Base-by-base conservation (phyloP, 306 rosid species). In the Senna tora region DNA sequence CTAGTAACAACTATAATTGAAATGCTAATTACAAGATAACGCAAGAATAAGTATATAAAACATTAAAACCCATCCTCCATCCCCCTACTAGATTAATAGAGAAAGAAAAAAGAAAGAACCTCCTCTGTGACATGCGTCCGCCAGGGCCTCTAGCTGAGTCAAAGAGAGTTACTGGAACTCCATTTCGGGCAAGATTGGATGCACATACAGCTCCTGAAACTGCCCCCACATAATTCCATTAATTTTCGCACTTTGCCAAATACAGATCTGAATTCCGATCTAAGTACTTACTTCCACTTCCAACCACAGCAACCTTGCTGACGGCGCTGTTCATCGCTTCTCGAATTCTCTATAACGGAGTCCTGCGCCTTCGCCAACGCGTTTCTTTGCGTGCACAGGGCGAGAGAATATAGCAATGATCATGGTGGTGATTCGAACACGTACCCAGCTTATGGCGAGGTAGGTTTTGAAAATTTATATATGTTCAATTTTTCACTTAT, bases 61-160 rank as follows among this genome's bases (percentile, higher is more conserved):
- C 46, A 66, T 14, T 25, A 3, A 25, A 10, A n/a, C n/a, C n/a
- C n/a, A n/a, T n/a, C n/a, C 49, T 12, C n/a, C 2, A 2, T 12
- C 46, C 34, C 12, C 13, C n/a, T n/a, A n/a, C n/a, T 5, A 22
- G 28, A 12, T 42, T 7, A 33, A 49, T 12, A 80, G 34, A 3
- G 21, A 34, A 39, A 46, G 14, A 20, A 36, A 25, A 50, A 19
- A 8, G 50, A 42, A 71, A 56, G 22, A 51, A 87, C 98, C 97
- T 91, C 77, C 97, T 79, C 10, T 85, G 94, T 5, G 97, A 93
- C 97, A 93, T 89, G 56, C 97, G 90, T 64, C 98, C 97, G 67
- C 98, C 97, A 10, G 97, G 95, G 75, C 97, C 98, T 84, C 98
- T 83, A 47, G 92, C 94, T 5, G 98, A 91, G 28, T 93, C 97